Base-by-base conservation (phyloP, 768 basidiomycete genomes). In the Boletus vinaceobasis region DNA sequence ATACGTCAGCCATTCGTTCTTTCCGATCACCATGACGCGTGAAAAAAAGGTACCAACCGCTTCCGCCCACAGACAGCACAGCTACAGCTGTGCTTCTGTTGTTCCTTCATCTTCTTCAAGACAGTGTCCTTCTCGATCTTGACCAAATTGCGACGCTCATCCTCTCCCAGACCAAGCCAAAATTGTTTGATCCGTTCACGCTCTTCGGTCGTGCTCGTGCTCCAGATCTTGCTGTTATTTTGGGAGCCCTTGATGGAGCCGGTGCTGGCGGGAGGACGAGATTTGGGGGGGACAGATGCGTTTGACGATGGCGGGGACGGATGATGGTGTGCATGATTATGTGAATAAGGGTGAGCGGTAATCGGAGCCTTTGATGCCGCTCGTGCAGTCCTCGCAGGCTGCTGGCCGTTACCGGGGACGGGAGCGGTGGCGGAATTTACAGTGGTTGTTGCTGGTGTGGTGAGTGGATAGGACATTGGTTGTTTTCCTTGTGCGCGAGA, bases 91-190 rank as follows among this genome's bases (percentile, higher is more conserved):
- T 98, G 93, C 68, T 91, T 89, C 82, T 98, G 94, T 77, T 98
- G 92, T 74, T 99, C 97, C 79, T 98, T 98, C 94, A 99, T 99
- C 84, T 98, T 98, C 74, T 84, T 84, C 55, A 98, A 76, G 31
- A 98, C 96, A 26, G 93, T 93, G 71, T 98, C 95, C 76, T 98
- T 98, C 80, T 99, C 97, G 66, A 98, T 85, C 79, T 91, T 90
- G 75, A 99, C 93, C 56, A 99, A 82, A 73, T 85, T 88, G 58
- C 91, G 76, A 31, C 97, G 83, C 71, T 98, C 94, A 54, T 88
- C 84, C 75, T 98, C 93, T 29, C 84, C 84, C n/a, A 99, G 80
- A 27, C 83, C 87, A 31, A 98, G 83, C 97, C 96, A 99, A 72
- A 98, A 99, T 65, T 93, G 90, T 73, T 96, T 95, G 76, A 98